These are phyloP conservation scores for Aspergillus sp. DNA, from an alignment of 2,329 filamentous ascomycete genomes.

Conservation along the genomic window DNA sequence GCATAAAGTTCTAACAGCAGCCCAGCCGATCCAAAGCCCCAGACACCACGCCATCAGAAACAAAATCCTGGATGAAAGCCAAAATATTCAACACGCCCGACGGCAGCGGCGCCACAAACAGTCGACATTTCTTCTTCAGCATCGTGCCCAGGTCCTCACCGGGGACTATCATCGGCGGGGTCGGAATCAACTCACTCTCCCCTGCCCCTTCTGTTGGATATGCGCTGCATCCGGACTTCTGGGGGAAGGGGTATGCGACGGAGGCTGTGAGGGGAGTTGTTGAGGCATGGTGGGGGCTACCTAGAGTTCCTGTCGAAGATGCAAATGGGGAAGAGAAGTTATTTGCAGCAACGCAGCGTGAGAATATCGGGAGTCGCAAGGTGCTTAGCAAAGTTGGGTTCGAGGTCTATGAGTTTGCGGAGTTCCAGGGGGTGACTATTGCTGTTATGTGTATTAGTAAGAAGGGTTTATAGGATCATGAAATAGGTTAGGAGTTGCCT, in stretches of 20 bases:
- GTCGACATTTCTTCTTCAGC: not conserved
- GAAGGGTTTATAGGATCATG: not conserved
- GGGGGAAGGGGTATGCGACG: slow-evolving; percentile 57
- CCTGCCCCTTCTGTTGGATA: slow-evolving; percentile 48
- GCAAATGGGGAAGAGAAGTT: slow-evolving; percentile 42
- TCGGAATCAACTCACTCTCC: not conserved
- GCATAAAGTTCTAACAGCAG: not conserved
- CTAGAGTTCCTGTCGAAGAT: slow-evolving; percentile 24
- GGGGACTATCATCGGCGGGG: not conserved
- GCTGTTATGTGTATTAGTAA: not conserved
- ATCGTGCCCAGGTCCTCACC: not conserved
- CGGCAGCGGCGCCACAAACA: not conserved
- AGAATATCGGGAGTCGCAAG: slow-evolving; percentile 54
- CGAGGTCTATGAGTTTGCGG: not conserved
- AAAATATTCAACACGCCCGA: slow-evolving; percentile 3
- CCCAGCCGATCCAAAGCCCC: not conserved
- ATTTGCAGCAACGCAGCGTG: slow-evolving; percentile 47
- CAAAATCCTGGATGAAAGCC: not conserved
- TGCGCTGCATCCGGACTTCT: slow-evolving; percentile 53
- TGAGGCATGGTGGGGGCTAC: slow-evolving; percentile 28
- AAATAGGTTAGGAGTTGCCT: no score
- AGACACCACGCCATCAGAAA: not conserved
- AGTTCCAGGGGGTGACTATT: not conserved
- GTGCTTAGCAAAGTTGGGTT: slow-evolving; percentile 50
- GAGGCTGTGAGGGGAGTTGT: slow-evolving; percentile 50